Percentiles rank a stretch among this genome's conserved stretches.
These are phyloP conservation scores for Hura crepitans DNA, from an alignment of 441 rosid species.

Conservation along the genomic window DNA sequence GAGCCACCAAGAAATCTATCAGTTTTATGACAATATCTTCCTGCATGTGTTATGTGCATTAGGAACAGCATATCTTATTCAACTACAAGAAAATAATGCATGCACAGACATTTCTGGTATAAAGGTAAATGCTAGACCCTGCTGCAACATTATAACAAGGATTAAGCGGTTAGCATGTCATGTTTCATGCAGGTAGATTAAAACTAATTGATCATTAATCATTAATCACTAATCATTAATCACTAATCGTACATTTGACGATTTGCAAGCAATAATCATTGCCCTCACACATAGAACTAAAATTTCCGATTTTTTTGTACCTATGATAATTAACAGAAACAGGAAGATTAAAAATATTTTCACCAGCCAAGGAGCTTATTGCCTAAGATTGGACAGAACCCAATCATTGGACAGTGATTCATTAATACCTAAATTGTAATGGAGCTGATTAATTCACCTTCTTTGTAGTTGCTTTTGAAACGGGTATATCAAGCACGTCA, in stretches of 20 bases:
- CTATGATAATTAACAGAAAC: neutral
- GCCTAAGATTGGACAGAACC: neutral
- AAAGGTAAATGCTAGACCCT: neutral
- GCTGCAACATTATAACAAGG: neutral
- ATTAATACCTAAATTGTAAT: neutral
- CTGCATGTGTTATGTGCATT: conserved; percentile 36
- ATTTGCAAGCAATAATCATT: neutral
- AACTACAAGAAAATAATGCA: neutral
- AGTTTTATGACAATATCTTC: conserved; percentile 67
- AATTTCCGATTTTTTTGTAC: neutral
- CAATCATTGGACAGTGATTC: neutral
- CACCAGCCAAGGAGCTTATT: neutral
- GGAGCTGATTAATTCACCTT: conserved; percentile 46
- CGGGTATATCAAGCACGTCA: conserved; percentile 67
- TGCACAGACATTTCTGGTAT: neutral
- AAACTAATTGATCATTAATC: too few species aligned
- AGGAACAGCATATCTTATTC: neutral
- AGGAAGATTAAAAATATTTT: neutral
- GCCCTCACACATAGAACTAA: neutral
- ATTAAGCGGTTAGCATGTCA: neutral
- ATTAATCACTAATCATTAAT: too few species aligned
- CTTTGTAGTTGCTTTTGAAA: conserved; percentile 58
- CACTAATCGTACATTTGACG: too few species aligned
- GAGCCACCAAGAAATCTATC: conserved; percentile 78
- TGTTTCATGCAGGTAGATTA: neutral